Percentiles rank a stretch among this genome's conserved stretches.
Evolutionary conservation across 1,139 yeast species (phyloP).

Genomic region (Trichomonascaceae sp.): DNA sequence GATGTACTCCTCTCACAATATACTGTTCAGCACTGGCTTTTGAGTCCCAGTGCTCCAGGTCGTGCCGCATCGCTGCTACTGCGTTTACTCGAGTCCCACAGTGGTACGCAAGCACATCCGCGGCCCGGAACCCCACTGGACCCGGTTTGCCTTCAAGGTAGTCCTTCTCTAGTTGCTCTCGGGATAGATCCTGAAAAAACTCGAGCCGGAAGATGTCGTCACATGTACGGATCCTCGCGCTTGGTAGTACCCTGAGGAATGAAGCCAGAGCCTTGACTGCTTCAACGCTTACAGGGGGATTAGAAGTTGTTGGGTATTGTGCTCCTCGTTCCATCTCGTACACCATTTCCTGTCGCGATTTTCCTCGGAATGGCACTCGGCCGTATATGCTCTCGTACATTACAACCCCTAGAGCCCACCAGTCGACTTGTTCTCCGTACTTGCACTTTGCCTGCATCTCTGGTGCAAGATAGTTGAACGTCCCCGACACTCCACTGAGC

Average conservation of each 20-base stretch:
- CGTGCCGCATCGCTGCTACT: background rate
- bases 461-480: conserved; percentile 86
- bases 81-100: background rate
- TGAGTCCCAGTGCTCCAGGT: background rate
- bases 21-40: background rate
- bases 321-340: conserved; percentile 8
- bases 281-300: conserved; percentile 13
- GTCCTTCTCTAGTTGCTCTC: conserved; percentile 7
- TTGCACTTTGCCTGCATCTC: conserved; percentile 49
- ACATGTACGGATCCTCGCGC: conserved; percentile 11
- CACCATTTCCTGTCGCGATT: conserved; percentile 14
- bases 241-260: conserved; percentile 13
- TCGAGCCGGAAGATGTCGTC: conserved; percentile 10
- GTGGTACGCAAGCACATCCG: conserved; percentile 1
- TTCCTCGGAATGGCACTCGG: conserved; percentile 70
- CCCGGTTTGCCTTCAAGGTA: conserved; percentile 1
- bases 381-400: conserved; percentile 74
- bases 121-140: conserved; percentile 2
- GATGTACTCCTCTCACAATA: background rate
- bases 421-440: conserved; percentile 55
- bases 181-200: conserved; percentile 11
- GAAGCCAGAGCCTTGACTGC: conserved; percentile 16
- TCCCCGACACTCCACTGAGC: conserved; percentile 59
- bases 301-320: conserved; percentile 10
- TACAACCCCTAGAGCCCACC: conserved; percentile 90